phyloP scores from a whole-genome alignment of 441 rosid genomes.

The Iberis amara region DNA sequence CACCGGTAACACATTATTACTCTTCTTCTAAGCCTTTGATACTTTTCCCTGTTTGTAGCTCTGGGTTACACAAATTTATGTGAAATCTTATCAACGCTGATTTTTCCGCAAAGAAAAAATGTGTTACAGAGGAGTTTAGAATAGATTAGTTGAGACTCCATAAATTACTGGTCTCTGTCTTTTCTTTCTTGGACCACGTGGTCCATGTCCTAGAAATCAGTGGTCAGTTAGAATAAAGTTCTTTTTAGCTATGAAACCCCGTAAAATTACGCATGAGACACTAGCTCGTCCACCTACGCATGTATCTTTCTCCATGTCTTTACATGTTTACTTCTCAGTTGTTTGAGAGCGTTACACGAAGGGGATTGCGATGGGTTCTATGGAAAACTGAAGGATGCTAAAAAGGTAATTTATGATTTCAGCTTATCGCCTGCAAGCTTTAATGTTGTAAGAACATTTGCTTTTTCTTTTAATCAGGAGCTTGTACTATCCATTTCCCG shows the following conservation, averaged over 20 bases:
- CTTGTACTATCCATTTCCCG: slow-evolving; percentile 68
- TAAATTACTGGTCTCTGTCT: slow-evolving; percentile 10
- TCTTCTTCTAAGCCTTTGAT: slow-evolving; percentile 4
- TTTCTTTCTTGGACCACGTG: background rate
- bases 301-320: slow-evolving; percentile 16
- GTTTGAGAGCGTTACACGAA: slow-evolving; percentile 83
- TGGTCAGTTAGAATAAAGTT: slow-evolving; percentile 10
- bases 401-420: slow-evolving; percentile 52
- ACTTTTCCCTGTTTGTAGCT: slow-evolving; percentile 14
- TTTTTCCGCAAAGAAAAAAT: slow-evolving; percentile 2
- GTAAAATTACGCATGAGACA: slow-evolving; percentile 6
- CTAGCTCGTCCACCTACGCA: slow-evolving; percentile 9
- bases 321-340: slow-evolving; percentile 44
- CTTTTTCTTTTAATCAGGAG: slow-evolving; percentile 43
- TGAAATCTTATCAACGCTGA: slow-evolving; percentile 8
- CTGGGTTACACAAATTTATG: slow-evolving; percentile 14
- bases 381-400: slow-evolving; percentile 53
- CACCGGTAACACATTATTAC: slow-evolving; percentile 57
- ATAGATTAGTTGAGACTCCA: slow-evolving; percentile 15
- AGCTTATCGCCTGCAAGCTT: slow-evolving; percentile 15
- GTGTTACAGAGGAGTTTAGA: slow-evolving; percentile 13
- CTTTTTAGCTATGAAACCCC: slow-evolving; percentile 13
- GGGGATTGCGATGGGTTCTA: slow-evolving; percentile 71
- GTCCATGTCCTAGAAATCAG: slow-evolving; percentile 13
- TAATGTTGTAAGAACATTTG: slow-evolving; percentile 17